These are phyloP conservation scores for Botrytis cinerea DNA, from an alignment of 2,329 filamentous ascomycete genomes.

Conservation along the genomic window DNA sequence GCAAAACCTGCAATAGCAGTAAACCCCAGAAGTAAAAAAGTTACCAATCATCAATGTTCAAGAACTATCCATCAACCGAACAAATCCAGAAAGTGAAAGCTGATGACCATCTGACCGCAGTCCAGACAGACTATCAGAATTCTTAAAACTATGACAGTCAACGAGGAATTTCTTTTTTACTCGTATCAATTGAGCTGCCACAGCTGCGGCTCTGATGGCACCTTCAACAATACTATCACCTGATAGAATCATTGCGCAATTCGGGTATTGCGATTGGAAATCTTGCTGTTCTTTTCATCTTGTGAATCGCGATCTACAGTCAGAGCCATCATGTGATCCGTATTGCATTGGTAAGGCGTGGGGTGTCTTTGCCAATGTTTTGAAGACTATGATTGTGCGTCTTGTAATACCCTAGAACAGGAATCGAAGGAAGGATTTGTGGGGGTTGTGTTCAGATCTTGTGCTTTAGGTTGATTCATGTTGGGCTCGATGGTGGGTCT, in stretches of 20 bases:
- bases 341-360: not conserved
- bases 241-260: not conserved
- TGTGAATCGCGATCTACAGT: not conserved
- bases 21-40: not conserved
- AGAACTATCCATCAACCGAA: not conserved
- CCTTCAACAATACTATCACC: not conserved
- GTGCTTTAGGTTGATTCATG: not conserved
- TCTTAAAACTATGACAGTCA: not conserved
- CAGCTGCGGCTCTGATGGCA: not conserved
- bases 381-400: not conserved
- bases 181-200: not conserved
- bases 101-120: not conserved
- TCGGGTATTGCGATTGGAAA: not conserved
- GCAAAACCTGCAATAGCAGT: not conserved
- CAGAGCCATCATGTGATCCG: not conserved
- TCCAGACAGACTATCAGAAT: not conserved
- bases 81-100: not conserved
- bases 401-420: not conserved
- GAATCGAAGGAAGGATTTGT: not conserved
- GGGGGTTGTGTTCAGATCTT: not conserved
- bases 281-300: not conserved
- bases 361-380: not conserved
- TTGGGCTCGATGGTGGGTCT: not conserved
- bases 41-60: not conserved
- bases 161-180: not conserved